A percentile compares a stretch with the other conserved stretches of the same genome.
Conservation (phyloP, 164 flowering plant species). For the Cinnamomum chago region DNA sequence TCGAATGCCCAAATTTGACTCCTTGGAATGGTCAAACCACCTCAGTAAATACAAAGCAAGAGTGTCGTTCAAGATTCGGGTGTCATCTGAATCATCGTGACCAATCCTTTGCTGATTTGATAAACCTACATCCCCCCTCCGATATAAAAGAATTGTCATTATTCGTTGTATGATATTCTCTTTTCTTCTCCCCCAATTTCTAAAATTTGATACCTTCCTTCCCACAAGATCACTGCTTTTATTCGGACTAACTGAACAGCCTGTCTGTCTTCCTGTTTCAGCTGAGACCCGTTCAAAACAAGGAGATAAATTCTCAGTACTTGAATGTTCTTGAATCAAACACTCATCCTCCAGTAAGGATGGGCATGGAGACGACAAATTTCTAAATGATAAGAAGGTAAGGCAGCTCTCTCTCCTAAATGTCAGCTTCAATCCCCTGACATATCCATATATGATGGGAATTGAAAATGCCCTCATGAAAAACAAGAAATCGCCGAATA, state of each 20-base stretch:
- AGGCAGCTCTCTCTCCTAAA: neutral
- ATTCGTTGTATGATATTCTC: conserved; percentile 16
- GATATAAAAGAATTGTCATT: conserved; percentile 19
- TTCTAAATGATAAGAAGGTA: conserved; percentile 6
- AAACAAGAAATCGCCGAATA: neutral
- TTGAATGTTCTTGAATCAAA: neutral
- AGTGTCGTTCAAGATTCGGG: conserved; percentile 27
- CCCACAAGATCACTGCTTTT: neutral
- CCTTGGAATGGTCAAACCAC: conserved; percentile 31
- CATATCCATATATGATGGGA: neutral
- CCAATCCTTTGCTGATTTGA: conserved; percentile 12
- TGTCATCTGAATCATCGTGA: conserved; percentile 20
- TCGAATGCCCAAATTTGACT: conserved; percentile 20
- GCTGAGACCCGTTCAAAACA: neutral
- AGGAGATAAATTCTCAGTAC: neutral
- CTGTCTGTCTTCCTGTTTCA: neutral
- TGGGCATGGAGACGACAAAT: conserved; percentile 4
- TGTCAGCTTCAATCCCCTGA: neutral
- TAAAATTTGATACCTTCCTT: neutral
- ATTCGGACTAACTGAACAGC: neutral
- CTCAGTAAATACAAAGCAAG: conserved; percentile 37
- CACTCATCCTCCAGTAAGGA: conserved; percentile 6
- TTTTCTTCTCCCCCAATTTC: conserved; percentile 1
- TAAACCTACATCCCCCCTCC: conserved; percentile 26
- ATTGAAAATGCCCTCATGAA: neutral